Evolutionary conservation across 2,329 filamentous ascomycete genomes (phyloP).

Genomic region (Bipolaris oryzae): DNA sequence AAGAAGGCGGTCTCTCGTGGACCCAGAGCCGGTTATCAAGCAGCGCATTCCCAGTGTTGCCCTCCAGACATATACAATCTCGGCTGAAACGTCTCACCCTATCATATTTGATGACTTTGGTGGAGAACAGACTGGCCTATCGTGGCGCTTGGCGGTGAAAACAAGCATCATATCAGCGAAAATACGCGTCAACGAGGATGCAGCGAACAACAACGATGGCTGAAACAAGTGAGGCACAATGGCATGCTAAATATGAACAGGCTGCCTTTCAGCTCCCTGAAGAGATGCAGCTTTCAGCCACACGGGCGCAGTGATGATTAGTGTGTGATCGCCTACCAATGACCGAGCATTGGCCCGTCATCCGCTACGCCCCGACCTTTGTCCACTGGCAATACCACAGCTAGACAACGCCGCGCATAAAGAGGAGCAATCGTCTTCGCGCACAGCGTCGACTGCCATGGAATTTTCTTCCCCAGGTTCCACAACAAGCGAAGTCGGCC

Average conservation of each 20-base stretch:
- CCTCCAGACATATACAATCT: not conserved
- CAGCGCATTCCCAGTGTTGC: too few relatives aligned
- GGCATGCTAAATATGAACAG: not conserved
- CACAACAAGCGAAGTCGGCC: not conserved
- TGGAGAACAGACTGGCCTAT: not conserved
- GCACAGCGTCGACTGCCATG: not conserved
- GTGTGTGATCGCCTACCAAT: constrained; percentile 2
- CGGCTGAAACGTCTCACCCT: not conserved
- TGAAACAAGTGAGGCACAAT: too few relatives aligned
- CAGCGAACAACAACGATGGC: not conserved
- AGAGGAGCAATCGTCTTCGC: not conserved
- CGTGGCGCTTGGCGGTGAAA: constrained; percentile 1
- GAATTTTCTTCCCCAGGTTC: not conserved
- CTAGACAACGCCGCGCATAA: not conserved
- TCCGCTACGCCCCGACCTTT: not conserved
- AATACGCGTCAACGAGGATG: not conserved
- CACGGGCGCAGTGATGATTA: constrained; percentile 2
- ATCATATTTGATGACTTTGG: not conserved
- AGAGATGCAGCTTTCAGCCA: not conserved
- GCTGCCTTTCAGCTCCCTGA: not conserved
- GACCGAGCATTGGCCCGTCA: not conserved
- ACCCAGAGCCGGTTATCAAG: not conserved
- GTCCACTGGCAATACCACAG: not conserved
- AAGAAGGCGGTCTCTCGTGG: not conserved
- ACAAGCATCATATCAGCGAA: not conserved